A percentile compares a stretch with the other conserved stretches of the same genome.
These are phyloP conservation scores for Penicillium polonicum DNA, from an alignment of 2,329 filamentous ascomycete genomes.

Conservation along the genomic window DNA sequence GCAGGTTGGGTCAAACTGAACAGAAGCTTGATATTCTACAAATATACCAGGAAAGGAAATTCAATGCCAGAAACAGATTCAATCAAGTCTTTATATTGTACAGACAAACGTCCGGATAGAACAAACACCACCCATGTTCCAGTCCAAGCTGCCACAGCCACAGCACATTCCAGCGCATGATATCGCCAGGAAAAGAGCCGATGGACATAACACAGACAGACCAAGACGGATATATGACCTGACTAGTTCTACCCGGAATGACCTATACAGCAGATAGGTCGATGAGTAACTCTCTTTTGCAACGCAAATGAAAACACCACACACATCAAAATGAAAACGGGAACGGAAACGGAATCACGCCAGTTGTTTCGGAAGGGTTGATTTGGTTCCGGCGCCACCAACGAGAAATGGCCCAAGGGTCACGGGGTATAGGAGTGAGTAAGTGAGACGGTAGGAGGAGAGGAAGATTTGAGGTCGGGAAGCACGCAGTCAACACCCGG, in stretches of 20 bases:
- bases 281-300: slow-evolving; percentile 21
- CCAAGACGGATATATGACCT: background rate
- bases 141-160: background rate
- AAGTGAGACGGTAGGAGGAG: slow-evolving; percentile 3
- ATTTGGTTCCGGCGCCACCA: slow-evolving; percentile 15
- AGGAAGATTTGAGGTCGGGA: slow-evolving; percentile 7
- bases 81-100: slow-evolving; percentile 10
- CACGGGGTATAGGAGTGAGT: slow-evolving; percentile 27
- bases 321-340: slow-evolving; percentile 25
- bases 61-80: background rate
- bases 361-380: slow-evolving; percentile 15
- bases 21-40: background rate
- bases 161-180: slow-evolving; percentile 11
- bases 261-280: slow-evolving; percentile 38
- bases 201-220: background rate
- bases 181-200: slow-evolving; percentile 6
- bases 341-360: slow-evolving; percentile 17
- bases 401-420: slow-evolving; percentile 20
- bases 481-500: slow-evolving; percentile 4
- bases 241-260: slow-evolving; percentile 7
- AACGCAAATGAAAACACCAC: slow-evolving; percentile 26
- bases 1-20: no score
- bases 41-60: background rate
- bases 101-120: slow-evolving; percentile 7
- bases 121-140: background rate